Conservation (phyloP, 1,139 yeast species). For the Arxiozyma slooffiae region DNA sequence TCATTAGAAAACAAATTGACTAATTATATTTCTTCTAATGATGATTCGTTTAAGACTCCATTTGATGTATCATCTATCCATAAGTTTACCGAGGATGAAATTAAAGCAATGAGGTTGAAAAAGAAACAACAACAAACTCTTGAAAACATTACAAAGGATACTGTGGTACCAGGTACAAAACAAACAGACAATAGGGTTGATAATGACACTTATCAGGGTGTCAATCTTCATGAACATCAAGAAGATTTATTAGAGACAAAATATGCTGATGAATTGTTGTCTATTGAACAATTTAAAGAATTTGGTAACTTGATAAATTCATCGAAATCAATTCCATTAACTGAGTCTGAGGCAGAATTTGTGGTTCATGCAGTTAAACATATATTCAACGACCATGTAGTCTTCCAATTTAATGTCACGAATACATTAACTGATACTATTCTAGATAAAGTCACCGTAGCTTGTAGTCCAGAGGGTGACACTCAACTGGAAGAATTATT, state of each 20-base stretch:
- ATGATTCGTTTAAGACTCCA: conserved; percentile 48
- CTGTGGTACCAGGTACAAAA: conserved; percentile 6
- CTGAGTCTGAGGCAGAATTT: conserved; percentile 90
- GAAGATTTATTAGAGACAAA: conserved; percentile 43
- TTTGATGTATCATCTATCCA: conserved; percentile 61
- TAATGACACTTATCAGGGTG: conserved; percentile 20
- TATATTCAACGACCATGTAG: conserved; percentile 64
- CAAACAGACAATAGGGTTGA: conserved; percentile 15
- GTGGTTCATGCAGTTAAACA: conserved; percentile 81
- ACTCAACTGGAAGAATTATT: conserved; percentile 59
- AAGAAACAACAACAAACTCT: conserved; percentile 36
- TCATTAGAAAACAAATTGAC: conserved; percentile 71
- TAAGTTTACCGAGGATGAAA: conserved; percentile 43
- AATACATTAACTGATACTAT: conserved; percentile 76
- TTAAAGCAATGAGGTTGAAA: conserved; percentile 39
- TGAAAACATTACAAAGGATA: conserved; percentile 15
- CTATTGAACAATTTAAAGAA: conserved; percentile 52
- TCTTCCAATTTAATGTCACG: conserved; percentile 73
- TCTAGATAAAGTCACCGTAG: conserved; percentile 70
- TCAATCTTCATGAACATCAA: conserved; percentile 22
- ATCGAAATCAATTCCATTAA: conserved; percentile 57
- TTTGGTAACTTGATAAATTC: conserved; percentile 74
- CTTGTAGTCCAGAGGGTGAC: conserved; percentile 45
- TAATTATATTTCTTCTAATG: conserved; percentile 56
- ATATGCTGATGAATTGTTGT: conserved; percentile 55